phyloP scores from a whole-genome alignment of 2,329 filamentous ascomycete species.

The Metarhizium anisopliae region DNA sequence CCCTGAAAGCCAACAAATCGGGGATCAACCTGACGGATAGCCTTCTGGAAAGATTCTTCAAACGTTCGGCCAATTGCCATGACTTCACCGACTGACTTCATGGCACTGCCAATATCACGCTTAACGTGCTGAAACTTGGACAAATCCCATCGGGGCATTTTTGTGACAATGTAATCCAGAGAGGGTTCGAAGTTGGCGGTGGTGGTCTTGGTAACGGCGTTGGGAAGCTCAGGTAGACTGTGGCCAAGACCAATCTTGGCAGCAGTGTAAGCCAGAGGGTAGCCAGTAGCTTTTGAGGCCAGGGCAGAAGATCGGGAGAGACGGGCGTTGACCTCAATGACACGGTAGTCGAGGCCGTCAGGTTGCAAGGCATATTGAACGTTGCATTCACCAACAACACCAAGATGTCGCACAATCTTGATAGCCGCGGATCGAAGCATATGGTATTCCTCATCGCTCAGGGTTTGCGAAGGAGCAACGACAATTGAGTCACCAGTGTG shows the following conservation, averaged over 20 bases:
- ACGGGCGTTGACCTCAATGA: slow-evolving; percentile 98
- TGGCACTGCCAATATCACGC: slow-evolving; percentile 91
- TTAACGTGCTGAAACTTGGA: slow-evolving; percentile 99
- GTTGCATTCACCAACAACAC: slow-evolving; percentile 97
- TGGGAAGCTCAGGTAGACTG: slow-evolving; percentile 89
- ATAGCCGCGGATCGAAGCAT: slow-evolving; percentile 97
- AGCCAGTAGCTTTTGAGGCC: slow-evolving; percentile 95
- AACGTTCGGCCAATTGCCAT: slow-evolving; percentile 99
- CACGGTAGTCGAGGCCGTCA: slow-evolving; percentile 93
- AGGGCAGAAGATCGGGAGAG: slow-evolving; percentile 94
- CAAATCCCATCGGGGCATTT: slow-evolving; percentile 97
- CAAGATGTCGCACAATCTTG: slow-evolving; percentile 95
- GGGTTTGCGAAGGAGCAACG: slow-evolving; percentile 90
- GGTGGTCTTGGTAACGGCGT: slow-evolving; percentile 96
- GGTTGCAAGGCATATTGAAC: slow-evolving; percentile 96
- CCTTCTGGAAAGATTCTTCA: slow-evolving; percentile 98
- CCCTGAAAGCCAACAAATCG: slow-evolving; percentile 89
- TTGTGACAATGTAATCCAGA: slow-evolving; percentile 95
- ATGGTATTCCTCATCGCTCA: slow-evolving; percentile 98
- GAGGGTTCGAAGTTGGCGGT: slow-evolving; percentile 98
- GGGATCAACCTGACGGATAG: slow-evolving; percentile 93
- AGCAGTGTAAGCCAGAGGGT: slow-evolving; percentile 92
- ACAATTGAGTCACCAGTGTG: slow-evolving; percentile 99
- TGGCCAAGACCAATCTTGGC: slow-evolving; percentile 97
- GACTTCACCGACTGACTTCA: slow-evolving; percentile 98